Percentiles rank a stretch among this genome's conserved stretches.
These are phyloP conservation scores for Asterionellopsis glacialis DNA, from an alignment of 108 stramenopile species.

Conservation along the genomic window DNA sequence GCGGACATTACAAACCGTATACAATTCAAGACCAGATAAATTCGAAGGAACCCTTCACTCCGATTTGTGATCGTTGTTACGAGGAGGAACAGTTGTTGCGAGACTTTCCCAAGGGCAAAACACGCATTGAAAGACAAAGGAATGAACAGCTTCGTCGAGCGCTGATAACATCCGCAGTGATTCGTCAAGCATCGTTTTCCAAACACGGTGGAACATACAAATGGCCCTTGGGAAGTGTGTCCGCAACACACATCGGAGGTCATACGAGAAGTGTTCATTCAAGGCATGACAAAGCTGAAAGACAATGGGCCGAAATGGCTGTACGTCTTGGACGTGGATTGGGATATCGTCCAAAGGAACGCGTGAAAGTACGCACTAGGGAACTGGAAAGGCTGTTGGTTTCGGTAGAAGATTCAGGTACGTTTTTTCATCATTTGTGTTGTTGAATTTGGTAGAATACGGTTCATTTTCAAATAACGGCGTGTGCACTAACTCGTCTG, in stretches of 20 bases:
- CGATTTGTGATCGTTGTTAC: slow-evolving; percentile 73
- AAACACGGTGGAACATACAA: slow-evolving; percentile 79
- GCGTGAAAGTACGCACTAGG: slow-evolving; percentile 52
- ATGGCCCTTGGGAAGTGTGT: slow-evolving; percentile 76
- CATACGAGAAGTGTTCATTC: slow-evolving; percentile 72
- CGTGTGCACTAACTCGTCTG: too few species aligned
- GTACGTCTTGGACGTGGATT: slow-evolving; percentile 28
- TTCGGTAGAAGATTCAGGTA: slow-evolving; percentile 75
- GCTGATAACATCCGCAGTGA: slow-evolving; percentile 61
- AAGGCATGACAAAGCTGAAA: slow-evolving; percentile 82
- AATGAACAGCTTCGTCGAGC: slow-evolving; percentile 69
- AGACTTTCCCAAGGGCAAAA: slow-evolving; percentile 27
- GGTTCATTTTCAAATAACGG: too few species aligned
- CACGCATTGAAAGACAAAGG: slow-evolving; percentile 61
- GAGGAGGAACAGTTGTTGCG: slow-evolving; percentile 48
- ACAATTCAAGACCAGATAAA: slow-evolving; percentile 49
- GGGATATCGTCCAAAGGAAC: slow-evolving; percentile 46
- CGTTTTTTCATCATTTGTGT: slow-evolving; percentile 1
- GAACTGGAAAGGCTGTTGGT: slow-evolving; percentile 72
- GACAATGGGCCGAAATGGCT: slow-evolving; percentile 77
- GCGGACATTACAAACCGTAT: slow-evolving; percentile 74
- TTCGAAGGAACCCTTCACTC: slow-evolving; percentile 33
- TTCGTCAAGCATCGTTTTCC: slow-evolving; percentile 73
- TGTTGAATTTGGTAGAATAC: too few species aligned
- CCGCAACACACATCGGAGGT: slow-evolving; percentile 58